Base-by-base conservation (phyloP, 2,329 filamentous ascomycete species). In the Endothia cerciana region DNA sequence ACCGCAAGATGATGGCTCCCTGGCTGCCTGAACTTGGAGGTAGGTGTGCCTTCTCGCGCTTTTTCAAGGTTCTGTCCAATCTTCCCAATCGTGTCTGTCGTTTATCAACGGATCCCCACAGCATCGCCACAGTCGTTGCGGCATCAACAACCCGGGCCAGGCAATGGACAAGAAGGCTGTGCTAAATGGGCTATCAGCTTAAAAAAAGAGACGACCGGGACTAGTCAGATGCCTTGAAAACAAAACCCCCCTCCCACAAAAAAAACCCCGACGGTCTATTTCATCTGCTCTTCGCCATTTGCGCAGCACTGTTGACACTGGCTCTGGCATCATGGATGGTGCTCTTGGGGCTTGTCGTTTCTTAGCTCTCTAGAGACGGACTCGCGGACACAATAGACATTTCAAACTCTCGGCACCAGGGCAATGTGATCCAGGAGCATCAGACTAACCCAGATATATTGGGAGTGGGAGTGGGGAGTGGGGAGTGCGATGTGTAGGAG, bases 101-200 rank as follows among this genome's bases (percentile, higher is more conserved):
- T 51, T n/a, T 13, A 22, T 51, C 47, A 51, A 25, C 47, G 47
- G 47, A 25, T 51, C 76, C 74, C 51, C 90, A 89, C 77, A 85
- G 86, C 68, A 81, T 88, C 45, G 74, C 90, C 63, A 84, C 84
- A n/a, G 83, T 85, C 66, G 77, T 89, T 22, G 89, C 88, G 30
- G 82, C 89, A 28, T 66, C 13, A 47, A 64, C 17, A 19, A 28
- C 11, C 25, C 49, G 56, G 68, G 63, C 1, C 57, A 68, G 43
- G 66, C 57, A 19, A 64, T 66, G 60, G 64, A 56, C 4, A 62
- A 58, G 36, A 60, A 65, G 49, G 56, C 51, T 15, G 57, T 51
- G 19, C 57, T 65, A 19, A 69, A 65, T 57, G 59, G 58, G 45
- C 28, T 66, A 30, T 60, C 60, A 40, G 15, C 30, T 22, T 13